Base-by-base conservation (phyloP, 306 rosid genomes). In the Glycyrrhiza uralensis region DNA sequence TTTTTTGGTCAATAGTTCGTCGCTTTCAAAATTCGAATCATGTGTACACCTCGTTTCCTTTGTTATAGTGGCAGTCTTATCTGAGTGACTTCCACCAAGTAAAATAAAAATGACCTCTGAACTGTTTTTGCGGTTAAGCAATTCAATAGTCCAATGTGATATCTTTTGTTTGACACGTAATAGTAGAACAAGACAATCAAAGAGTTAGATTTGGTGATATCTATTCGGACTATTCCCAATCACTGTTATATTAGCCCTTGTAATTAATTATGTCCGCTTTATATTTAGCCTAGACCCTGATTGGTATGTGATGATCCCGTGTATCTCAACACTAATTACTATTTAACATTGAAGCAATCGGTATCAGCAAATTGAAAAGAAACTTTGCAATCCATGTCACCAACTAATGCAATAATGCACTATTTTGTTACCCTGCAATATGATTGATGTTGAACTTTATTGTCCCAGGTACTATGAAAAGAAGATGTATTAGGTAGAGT, bases 111-210 rank as follows among this genome's bases (percentile, higher is more conserved):
- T 46, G 69, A 35, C 73, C 66, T 46, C 24, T 51, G 59, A 76
- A 85, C 79, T 44, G 14, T 10, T 86, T 86, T 91, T 44, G 78
- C 90, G 84, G 84, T 87, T 35, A 87, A 91, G 90, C 92, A 86
- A 91, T 79, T 79, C 50, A 49, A 49, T 81, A 26, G 42, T 69
- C 23, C 71, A 77, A 79, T 71, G 76, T 58, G 35, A 14, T 36
- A 80, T 79, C 72, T 82, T 82, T 87, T 45, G 3, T 19, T 54
- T 12, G 49, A 42, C 56, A 62, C 28, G 35, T 54, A 17, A 1
- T 30, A 22, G 20, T 5, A 32, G 64, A 77, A 46, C 4, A 32
- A 24, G 81, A 80, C 65, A 57, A 26, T 52, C 36, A 18, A 42
- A 49, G 28, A 60, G n/a, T 17, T 65, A n/a, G n/a, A n/a, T n/a